Base-by-base conservation (phyloP, 371 early-diverging fungal species). In the Actinomucor elegans region DNA sequence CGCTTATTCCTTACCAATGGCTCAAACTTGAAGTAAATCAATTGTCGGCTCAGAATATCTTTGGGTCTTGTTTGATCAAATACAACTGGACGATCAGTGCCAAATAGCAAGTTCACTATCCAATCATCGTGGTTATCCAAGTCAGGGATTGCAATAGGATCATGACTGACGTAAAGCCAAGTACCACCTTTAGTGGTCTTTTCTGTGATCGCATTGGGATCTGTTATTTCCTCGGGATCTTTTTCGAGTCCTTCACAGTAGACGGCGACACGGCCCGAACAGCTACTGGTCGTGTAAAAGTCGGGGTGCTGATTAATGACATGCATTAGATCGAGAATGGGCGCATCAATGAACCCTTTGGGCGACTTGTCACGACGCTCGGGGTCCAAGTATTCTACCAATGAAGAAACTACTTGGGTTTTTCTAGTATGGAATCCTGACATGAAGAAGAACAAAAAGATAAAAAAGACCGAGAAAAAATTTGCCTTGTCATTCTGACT, bases 301-400 rank as follows among this genome's bases (percentile, higher is more conserved):
- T 81, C 75, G 7, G 92, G 86, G 31, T 79, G 79, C 4, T 88
- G 62, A 54, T 85, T 88, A 20, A 88, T 77, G 17, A 90, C 77
- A 59, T 90, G 85, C 56, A 84, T 81, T 15, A 85, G 44, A 15
- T 81, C 77, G 5, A 81, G 48, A 45, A 83, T 79, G 3, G 84
- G 81, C 34, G 69, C 82, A 59, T 85, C 86, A 26, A 85, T 75
- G 33, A 72, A 79, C 6, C 85, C 85, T 47, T 85, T 85, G 21
- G 85, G 85, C 6, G 82, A 81, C 61, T 81, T 81, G 65, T 84
- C 84, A 18, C 77, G 57, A 18, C 73, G 71, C 57, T 79, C 71
- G 15, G 82, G 71, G 62, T 81, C 78, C 27, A 81, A 52, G 23
- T 71, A 71, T 48, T 76, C 66, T 10, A 81, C 79, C 31, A 81